These are phyloP conservation scores for Tolypocladium inflatum DNA, from an alignment of 2,329 filamentous ascomycete species.

Conservation along the genomic window DNA sequence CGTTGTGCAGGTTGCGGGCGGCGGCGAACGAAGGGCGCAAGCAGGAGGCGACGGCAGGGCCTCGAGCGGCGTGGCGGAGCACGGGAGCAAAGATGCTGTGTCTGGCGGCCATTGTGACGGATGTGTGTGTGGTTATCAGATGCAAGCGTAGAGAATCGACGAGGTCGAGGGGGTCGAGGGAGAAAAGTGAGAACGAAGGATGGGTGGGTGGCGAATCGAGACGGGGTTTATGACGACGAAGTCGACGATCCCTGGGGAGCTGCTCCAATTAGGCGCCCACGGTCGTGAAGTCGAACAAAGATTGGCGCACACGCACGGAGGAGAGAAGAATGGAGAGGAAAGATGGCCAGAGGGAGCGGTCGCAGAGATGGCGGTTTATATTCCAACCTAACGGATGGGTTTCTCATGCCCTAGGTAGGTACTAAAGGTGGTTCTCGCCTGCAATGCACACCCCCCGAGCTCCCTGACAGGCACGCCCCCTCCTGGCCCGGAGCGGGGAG, in stretches of 20 bases:
- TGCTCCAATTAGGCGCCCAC: background rate
- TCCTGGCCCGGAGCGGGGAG: background rate
- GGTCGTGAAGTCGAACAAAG: background rate
- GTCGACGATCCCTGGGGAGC: background rate
- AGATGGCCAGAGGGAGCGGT: background rate
- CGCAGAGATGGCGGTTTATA: background rate
- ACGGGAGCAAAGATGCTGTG: slow-evolving; percentile 13
- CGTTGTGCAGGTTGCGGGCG: slow-evolving; percentile 21
- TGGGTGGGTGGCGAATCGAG: background rate
- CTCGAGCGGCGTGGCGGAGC: slow-evolving; percentile 18
- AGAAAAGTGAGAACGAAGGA: background rate
- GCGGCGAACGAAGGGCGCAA: slow-evolving; percentile 14
- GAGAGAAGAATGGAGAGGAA: background rate
- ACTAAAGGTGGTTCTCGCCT: background rate
- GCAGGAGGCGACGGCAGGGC: slow-evolving; percentile 9
- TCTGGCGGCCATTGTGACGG: slow-evolving; percentile 9
- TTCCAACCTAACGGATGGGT: background rate
- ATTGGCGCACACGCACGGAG: background rate
- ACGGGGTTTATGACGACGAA: background rate
- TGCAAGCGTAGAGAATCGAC: background rate
- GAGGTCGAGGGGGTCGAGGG: background rate
- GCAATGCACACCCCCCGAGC: background rate
- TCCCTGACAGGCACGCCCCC: background rate
- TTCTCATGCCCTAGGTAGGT: background rate
- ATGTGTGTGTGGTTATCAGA: background rate